These are phyloP conservation scores for Aspergillus transmontanensis DNA, from an alignment of 2,329 filamentous ascomycete species.

Conservation along the genomic window DNA sequence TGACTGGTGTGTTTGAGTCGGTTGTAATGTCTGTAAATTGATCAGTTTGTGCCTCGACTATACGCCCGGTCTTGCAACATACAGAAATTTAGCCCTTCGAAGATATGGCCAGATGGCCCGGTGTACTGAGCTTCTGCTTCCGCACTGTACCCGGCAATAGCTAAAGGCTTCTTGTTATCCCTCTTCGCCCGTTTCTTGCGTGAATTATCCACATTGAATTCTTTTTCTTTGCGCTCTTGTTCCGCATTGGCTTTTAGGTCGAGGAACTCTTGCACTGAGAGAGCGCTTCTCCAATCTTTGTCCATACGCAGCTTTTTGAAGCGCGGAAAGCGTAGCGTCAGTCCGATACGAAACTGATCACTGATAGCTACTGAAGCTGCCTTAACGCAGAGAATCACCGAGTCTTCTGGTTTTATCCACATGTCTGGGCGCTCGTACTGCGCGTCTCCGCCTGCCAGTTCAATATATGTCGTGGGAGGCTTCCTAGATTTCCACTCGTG, in stretches of 20 bases:
- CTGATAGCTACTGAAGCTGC: slow-evolving; percentile 76
- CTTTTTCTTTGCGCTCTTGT: slow-evolving; percentile 69
- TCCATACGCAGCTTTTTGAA: slow-evolving; percentile 83
- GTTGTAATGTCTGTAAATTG: slow-evolving; percentile 64
- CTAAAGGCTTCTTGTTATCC: slow-evolving; percentile 65
- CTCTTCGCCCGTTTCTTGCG: slow-evolving; percentile 66
- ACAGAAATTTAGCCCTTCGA: slow-evolving; percentile 77
- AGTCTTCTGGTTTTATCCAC: slow-evolving; percentile 90
- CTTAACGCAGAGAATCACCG: slow-evolving; percentile 84
- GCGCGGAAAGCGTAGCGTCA: slow-evolving; percentile 87
- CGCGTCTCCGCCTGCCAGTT: slow-evolving; percentile 74
- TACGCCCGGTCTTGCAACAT: slow-evolving; percentile 18
- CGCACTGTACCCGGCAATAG: slow-evolving; percentile 71
- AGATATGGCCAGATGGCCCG: slow-evolving; percentile 65
- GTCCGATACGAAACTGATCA: slow-evolving; percentile 73
- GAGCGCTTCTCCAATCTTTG: slow-evolving; percentile 77
- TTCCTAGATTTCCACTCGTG: slow-evolving; percentile 75
- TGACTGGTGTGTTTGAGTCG: slow-evolving; percentile 69
- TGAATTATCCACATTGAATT: slow-evolving; percentile 71
- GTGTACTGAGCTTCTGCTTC: slow-evolving; percentile 55
- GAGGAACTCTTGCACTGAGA: slow-evolving; percentile 77
- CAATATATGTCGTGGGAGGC: slow-evolving; percentile 76
- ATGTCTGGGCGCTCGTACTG: slow-evolving; percentile 82
- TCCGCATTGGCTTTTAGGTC: slow-evolving; percentile 70
- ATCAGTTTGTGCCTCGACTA: slow-evolving; percentile 1